phyloP scores from a whole-genome alignment of 805 yeast species.

The Tanozyma kutaoensis region DNA sequence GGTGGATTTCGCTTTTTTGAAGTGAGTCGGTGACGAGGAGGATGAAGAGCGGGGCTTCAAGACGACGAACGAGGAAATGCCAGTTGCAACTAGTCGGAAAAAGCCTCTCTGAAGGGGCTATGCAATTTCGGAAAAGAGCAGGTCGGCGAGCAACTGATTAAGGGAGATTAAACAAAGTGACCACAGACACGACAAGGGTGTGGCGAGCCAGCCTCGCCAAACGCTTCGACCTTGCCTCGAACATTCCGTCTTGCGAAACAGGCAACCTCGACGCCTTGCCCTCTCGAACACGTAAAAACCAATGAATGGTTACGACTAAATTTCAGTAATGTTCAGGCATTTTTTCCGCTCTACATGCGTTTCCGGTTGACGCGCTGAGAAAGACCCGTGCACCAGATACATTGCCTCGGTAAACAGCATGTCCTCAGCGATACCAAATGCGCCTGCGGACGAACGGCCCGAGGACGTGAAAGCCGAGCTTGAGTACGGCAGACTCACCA shows the following conservation, averaged over 20 bases:
- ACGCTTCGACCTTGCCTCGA: too few relatives aligned
- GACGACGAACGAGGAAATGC: too few relatives aligned
- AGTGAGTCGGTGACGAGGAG: constrained; percentile 1
- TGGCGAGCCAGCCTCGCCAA: too few relatives aligned
- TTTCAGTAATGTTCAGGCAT: too few relatives aligned
- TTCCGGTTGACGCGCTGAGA: not conserved
- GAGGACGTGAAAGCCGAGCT: constrained; percentile 28
- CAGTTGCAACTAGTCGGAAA: not conserved
- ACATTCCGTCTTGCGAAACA: too few relatives aligned
- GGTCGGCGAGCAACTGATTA: not conserved
- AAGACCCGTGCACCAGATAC: not conserved
- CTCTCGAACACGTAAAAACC: too few relatives aligned
- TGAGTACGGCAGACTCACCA: constrained; percentile 64
- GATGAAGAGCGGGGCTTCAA: not conserved
- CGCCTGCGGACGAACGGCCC: constrained; percentile 22
- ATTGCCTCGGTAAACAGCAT: constrained; percentile 1
- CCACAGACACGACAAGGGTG: too few relatives aligned
- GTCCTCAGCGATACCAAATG: constrained; percentile 20
- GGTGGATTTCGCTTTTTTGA: constrained; percentile 16
- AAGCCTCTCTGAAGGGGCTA: not conserved
- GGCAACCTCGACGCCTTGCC: too few relatives aligned
- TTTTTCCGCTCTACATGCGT: too few relatives aligned
- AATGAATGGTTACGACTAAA: too few relatives aligned
- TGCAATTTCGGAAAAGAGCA: not conserved
- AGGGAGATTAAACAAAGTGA: too few relatives aligned